Base-by-base conservation (phyloP, 352 stramenopile species). In the Pythium aphanidermatum region DNA sequence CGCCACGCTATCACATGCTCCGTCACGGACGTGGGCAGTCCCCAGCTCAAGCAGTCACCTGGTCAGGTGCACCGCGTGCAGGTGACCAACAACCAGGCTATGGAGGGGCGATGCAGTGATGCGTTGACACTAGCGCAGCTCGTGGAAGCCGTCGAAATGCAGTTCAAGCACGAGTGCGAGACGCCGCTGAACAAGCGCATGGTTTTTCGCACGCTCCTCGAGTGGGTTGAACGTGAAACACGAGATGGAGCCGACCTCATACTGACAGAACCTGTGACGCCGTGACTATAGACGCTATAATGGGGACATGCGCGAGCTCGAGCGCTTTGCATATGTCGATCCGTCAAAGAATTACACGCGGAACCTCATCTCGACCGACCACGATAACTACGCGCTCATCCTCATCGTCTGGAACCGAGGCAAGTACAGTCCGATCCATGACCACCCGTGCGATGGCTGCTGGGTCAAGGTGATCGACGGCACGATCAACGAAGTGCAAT, bases 321-420 rank as follows among this genome's bases (percentile, higher is more conserved):
- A 73, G 41, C 62, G 68, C 25, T 96, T 89, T 56, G 70, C 76
- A 30, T 69, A 79, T 32, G 74, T 76, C 23, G 78, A 95, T 41
- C 26, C 58, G 5, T 75, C 63, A 4, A 86, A 86, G 40, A 81
- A 91, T 32, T 96, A 97, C 60, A 97, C 86, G 21, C 64, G 89
- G 42, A 97, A 96, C 58, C 55, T 96, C 6, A 80, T 97, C 51
- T 69, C 81, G 4, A 96, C 84, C 2, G 89, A 97, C 61, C 49
- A 89, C 54, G 60, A 88, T 58, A 86, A 70, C 5, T 97, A 93
- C 64, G 91, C 88, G n/a, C 69, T 97, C n/a, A 78, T 97, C 30
- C 39, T 97, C 25, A 63, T 97, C 23, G 95, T 92, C 61, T 97
- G 91, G 91, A 97, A 93, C 67, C 68, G 78, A 16, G 70, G 62